Base-by-base conservation (phyloP, 176 grass and related monocot species). In the Musa itinerans region DNA sequence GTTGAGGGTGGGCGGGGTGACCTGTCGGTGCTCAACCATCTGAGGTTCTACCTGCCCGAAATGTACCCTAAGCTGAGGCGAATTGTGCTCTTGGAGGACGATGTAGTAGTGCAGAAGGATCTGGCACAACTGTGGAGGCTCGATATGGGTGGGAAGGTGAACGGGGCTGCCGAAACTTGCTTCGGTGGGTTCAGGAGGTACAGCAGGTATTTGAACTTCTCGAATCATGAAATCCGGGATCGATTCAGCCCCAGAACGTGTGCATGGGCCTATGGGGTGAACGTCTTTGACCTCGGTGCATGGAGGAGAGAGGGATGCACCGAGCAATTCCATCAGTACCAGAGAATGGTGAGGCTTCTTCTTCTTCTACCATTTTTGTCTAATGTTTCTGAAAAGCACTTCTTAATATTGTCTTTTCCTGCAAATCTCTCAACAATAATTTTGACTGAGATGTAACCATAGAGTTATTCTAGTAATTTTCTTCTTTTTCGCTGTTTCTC, bases 91-190 rank as follows among this genome's bases (percentile, higher is more conserved):
- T 77, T 99, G 74, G 95, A 99, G 78, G 95, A 99, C 49, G 95
- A 99, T 72, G 90, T 94, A 76, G 95, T 99, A 11, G 95, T 93
- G 48, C 95, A 99, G 84, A 94, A 86, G 81, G 95, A 99, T 76
- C 78, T 99, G 63, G 80, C 75, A 0, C 79, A 76, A 5, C 82
- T 99, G 62, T 94, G 90, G 88, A 86, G 72, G 12, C 49, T 87
- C 24, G 86, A 99, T 83, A 83, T 99, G 83, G 86, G 92, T 21
- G 95, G 88, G 29, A 99, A 86, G 79, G 95, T 92, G 15, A 99
- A 99, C 68, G 95, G 90, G 10, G 95, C 90, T 1, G 88, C 92
- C 10, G 90, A 99, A 71, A 99, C 83, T 52, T 99, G 95, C 70
- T 99, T 99, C 23, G 95, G 95, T 6, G 88, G 86, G 0, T 99